Percentiles rank a stretch among this genome's conserved stretches.
These are phyloP conservation scores for Exophiala oligosperma DNA, from an alignment of 2,329 filamentous ascomycete genomes.

Conservation along the genomic window DNA sequence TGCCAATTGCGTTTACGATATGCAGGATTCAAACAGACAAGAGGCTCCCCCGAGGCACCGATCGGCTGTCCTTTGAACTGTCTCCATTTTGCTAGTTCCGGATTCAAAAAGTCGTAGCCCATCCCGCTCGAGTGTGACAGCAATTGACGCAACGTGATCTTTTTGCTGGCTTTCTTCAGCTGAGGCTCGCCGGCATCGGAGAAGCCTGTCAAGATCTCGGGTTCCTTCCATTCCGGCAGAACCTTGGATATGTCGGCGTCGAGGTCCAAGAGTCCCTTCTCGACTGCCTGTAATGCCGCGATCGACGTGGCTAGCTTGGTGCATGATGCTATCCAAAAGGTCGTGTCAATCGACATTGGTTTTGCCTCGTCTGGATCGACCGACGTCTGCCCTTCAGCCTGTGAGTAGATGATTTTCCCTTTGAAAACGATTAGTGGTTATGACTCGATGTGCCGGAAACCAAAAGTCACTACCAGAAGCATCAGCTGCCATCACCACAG, in stretches of 20 bases:
- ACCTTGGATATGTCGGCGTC: constrained; percentile 47
- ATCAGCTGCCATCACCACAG: constrained; percentile 21
- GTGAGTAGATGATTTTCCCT: constrained; percentile 15
- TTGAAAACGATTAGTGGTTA: background rate
- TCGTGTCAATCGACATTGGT: constrained; percentile 22
- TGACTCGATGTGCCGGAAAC: background rate
- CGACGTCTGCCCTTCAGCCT: constrained; percentile 14
- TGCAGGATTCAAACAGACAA: background rate
- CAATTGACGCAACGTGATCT: constrained; percentile 25
- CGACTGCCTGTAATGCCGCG: constrained; percentile 56
- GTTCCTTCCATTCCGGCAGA: constrained; percentile 50
- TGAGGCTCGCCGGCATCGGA: constrained; percentile 34
- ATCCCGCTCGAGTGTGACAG: constrained; percentile 25
- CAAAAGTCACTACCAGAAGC: constrained; percentile 8
- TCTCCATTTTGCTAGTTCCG: constrained; percentile 21
- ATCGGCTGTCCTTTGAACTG: constrained; percentile 2
- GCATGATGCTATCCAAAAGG: constrained; percentile 29
- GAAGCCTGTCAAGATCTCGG: constrained; percentile 52
- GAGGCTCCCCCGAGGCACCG: background rate
- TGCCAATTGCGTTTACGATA: background rate
- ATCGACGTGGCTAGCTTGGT: constrained; percentile 54
- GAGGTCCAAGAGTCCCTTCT: constrained; percentile 50
- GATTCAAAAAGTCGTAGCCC: constrained; percentile 21
- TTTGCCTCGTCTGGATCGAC: constrained; percentile 10
- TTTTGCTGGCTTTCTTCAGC: constrained; percentile 27